These are phyloP conservation scores for Arthroderma uncinatum DNA, from an alignment of 2,329 filamentous ascomycete genomes.

Conservation along the genomic window DNA sequence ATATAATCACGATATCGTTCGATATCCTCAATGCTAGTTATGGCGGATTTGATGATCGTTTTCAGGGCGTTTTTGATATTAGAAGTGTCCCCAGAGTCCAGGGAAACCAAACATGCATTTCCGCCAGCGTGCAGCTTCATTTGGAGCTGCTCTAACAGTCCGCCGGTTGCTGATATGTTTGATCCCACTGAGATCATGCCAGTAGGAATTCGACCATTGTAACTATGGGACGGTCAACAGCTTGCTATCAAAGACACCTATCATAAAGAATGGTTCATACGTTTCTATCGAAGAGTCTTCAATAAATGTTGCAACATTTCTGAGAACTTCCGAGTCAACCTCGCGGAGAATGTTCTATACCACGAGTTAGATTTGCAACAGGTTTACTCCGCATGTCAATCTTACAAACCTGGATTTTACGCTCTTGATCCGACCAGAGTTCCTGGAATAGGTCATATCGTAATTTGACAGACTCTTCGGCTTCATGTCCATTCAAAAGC, in stretches of 20 bases:
- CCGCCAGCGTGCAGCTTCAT: slow-evolving; percentile 22
- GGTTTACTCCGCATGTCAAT: neutral
- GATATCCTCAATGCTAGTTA: slow-evolving; percentile 29
- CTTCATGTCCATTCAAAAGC: slow-evolving; percentile 32
- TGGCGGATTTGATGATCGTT: slow-evolving; percentile 34
- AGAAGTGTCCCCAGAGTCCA: slow-evolving; percentile 36
- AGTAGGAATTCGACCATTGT: slow-evolving; percentile 31
- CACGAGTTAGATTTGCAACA: neutral
- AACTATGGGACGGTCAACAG: slow-evolving; percentile 21
- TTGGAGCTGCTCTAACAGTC: slow-evolving; percentile 30
- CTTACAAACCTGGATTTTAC: slow-evolving; percentile 28
- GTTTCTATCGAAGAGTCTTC: slow-evolving; percentile 24
- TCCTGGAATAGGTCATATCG: slow-evolving; percentile 30
- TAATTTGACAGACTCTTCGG: slow-evolving; percentile 21
- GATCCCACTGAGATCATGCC: slow-evolving; percentile 35
- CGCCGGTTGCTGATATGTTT: slow-evolving; percentile 32
- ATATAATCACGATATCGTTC: slow-evolving; percentile 31
- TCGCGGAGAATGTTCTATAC: slow-evolving; percentile 24
- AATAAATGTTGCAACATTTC: slow-evolving; percentile 30
- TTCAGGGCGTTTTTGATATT: slow-evolving; percentile 39
- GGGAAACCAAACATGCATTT: slow-evolving; percentile 29
- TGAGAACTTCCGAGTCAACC: slow-evolving; percentile 31
- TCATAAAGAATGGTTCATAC: slow-evolving; percentile 21
- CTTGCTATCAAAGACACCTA: neutral
- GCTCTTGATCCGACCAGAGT: slow-evolving; percentile 31